Evolutionary conservation across 176 grass and related monocot species (phyloP), one percentile per base, ranked within the genome.

Genomic region (Carex myosuroides): DNA sequence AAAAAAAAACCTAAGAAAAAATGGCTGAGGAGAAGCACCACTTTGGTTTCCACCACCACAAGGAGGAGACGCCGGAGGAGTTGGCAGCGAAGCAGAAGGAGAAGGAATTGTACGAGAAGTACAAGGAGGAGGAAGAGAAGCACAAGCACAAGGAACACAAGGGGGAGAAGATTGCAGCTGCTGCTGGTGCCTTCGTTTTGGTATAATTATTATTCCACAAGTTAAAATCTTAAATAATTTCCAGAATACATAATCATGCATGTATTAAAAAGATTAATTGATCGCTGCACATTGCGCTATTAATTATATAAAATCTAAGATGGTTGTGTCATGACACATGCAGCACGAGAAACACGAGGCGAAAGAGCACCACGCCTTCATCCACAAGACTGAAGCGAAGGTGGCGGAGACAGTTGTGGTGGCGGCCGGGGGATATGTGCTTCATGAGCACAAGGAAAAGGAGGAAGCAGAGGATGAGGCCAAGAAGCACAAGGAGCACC

Each of bases 401-500:
- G 9, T 97, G 10, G 92, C 92, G 0, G 94, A 88, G 16, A 83
- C 87, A 0, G 89, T 87, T 8, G 92, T 79, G 1, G 92, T 92
- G 0, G 92, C 87, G 30, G 58, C 87, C 20, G 94, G 90, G 4
- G 94, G 94, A 20, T 97, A 89, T 71, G 92, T 54, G 56, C 86
- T 97, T 50, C 94, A 97, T 79, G 94, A 97, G 90, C 90, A 91
- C 89, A 91, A 97, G 70, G 89, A 97, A 87, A 97, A 97, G 90
- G 86, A 92, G 87, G 80, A 91, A 80, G 85, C 93, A 70, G 85
- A 91, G 90, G 90, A 94, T 86, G 87, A 92, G 21, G 90, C 89
- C 21, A 70, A 94, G 81, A 91, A 94, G 81, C 63, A 85, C 88
- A 90, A 94, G 88, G 88, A 97, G 82, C 92, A 92, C 74, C 91